Conservation (phyloP, 805 yeast species). For the Yueomyces sp. region DNA sequence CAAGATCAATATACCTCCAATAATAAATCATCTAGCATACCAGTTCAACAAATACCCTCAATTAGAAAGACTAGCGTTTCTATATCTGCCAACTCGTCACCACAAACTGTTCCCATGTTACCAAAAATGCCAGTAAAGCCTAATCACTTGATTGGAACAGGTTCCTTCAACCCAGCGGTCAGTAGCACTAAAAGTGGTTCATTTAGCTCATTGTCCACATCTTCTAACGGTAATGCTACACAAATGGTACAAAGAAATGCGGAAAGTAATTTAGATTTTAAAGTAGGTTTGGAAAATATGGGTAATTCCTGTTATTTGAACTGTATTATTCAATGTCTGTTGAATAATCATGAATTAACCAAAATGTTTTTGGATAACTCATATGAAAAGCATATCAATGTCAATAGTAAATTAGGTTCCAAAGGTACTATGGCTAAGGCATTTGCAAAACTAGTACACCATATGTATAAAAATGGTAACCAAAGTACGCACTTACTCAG, state of each 20-base stretch:
- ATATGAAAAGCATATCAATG: constrained; percentile 57
- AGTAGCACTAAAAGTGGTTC: background rate
- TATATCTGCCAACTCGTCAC: background rate
- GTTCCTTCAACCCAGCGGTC: background rate
- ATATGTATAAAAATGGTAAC: constrained; percentile 33
- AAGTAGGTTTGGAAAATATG: constrained; percentile 67
- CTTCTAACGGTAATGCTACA: background rate
- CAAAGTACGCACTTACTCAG: background rate
- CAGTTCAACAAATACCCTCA: background rate
- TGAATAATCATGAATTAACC: constrained; percentile 57
- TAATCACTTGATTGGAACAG: background rate
- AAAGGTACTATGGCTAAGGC: constrained; percentile 65
- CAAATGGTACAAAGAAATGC: background rate
- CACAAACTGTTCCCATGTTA: constrained; percentile 8
- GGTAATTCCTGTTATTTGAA: constrained; percentile 94
- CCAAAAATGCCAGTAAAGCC: constrained; percentile 10
- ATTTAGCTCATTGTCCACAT: background rate
- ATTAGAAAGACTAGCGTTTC: no score
- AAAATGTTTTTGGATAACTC: constrained; percentile 51
- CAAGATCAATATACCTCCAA: background rate
- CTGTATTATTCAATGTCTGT: constrained; percentile 71
- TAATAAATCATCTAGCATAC: background rate
- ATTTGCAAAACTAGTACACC: constrained; percentile 49
- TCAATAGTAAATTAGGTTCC: constrained; percentile 63
- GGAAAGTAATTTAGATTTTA: constrained; percentile 24